A percentile compares a stretch with the other conserved stretches of the same genome.
phyloP scores from a whole-genome alignment of 2,329 filamentous ascomycete species.

The Leptosphaerulina australis region DNA sequence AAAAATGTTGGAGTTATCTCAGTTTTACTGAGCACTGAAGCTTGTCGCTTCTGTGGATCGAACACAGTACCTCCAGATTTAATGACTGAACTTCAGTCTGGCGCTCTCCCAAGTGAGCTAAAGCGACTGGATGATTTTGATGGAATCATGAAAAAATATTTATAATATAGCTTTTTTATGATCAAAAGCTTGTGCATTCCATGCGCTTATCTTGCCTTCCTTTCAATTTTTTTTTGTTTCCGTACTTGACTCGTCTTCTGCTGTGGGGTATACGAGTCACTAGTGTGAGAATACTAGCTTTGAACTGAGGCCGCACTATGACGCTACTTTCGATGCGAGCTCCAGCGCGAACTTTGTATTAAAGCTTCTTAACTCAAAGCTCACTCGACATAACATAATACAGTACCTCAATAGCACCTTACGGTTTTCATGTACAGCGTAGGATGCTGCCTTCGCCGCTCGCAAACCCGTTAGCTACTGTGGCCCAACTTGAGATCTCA shows the following conservation, averaged over 20 bases:
- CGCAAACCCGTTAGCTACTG: constrained; percentile 73
- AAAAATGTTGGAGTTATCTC: constrained; percentile 12
- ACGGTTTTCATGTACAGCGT: neutral
- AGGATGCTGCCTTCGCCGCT: constrained; percentile 51
- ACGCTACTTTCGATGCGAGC: neutral
- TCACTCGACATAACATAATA: too few relatives aligned
- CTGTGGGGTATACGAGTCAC: constrained; percentile 1
- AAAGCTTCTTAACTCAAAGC: constrained; percentile 12
- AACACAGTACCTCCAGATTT: constrained; percentile 39
- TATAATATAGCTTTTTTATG: neutral
- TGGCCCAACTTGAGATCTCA: constrained; percentile 68
- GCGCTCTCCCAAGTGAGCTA: constrained; percentile 43
- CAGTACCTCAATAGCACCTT: neutral
- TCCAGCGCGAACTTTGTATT: neutral
- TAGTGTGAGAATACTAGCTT: neutral
- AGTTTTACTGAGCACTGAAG: constrained; percentile 14
- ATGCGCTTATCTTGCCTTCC: neutral
- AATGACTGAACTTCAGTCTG: constrained; percentile 41
- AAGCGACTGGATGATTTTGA: constrained; percentile 29
- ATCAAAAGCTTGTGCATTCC: neutral
- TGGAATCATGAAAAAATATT: neutral
- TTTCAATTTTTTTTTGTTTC: neutral
- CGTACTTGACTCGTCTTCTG: neutral
- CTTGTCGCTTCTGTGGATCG: constrained; percentile 23
- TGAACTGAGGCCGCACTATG: constrained; percentile 2